Evolutionary conservation across 768 basidiomycete genomes (phyloP), one percentile per base, ranked within the genome.

Genomic region (Boletales sp.): DNA sequence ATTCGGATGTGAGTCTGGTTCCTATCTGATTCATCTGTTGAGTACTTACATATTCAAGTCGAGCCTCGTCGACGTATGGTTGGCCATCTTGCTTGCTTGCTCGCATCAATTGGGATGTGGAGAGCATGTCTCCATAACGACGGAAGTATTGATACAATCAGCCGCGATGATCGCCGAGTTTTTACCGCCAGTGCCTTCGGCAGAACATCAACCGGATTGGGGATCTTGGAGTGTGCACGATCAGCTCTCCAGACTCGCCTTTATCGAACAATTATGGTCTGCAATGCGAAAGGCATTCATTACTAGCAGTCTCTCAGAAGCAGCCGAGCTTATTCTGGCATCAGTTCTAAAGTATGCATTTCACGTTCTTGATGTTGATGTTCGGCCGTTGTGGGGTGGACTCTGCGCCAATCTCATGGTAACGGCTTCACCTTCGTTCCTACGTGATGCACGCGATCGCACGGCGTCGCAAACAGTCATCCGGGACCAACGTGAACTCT

Each of bases 31-130:
- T 44, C 44, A 31, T 42, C 21, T 37, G 45, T 51, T 54, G 18
- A 57, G 18, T 44, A 10, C 8, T 54, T 31, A 28, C 41, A 34
- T 40, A 12, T 49, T 42, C 30, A 54, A 81, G 79, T 53, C 62
- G 13, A 64, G 64, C 38, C 64, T 81, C 21, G 41, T 79, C 5
- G 60, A 68, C 38, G 64, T 72, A 2, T 86, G 84, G 84, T 73
- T 79, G 53, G 73, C 77, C 0, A 70, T 86, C 15, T 65, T 87
- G n/a, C 73, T 82, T 21, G 74, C 67, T 15, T 76, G 73, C 38
- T 67, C 76, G 10, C 72, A 76, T 44, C 59, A 77, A 11, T 71
- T 72, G 1, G 72, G 76, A 48, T 70, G 62, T 18, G 60, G 60
- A 31, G 65, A 63, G 1, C 71, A 74, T 54, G 57, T 73, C 12